phyloP scores from a whole-genome alignment of 2,329 filamentous ascomycete species.

The Pseudocercospora eumusae region DNA sequence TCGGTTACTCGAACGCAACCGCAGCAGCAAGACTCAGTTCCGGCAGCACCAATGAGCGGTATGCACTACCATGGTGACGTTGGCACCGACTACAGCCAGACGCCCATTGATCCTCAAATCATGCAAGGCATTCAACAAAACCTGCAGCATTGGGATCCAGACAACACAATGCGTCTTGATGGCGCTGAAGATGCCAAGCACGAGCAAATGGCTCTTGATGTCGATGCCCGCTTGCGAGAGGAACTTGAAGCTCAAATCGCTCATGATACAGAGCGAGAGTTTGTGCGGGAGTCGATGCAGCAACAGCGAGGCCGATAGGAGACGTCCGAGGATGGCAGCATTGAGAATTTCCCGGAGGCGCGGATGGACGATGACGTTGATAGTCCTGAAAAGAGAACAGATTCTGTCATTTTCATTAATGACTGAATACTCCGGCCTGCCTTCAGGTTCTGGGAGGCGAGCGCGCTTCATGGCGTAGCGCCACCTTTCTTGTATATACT shows the following conservation, averaged over 20 bases:
- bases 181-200: background rate
- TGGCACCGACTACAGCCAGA: conserved; percentile 48
- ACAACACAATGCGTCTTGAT: conserved; percentile 11
- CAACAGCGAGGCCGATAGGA: conserved; percentile 9
- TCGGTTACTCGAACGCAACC: background rate
- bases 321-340: conserved; percentile 4
- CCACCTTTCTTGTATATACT: background rate
- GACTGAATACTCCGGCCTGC: background rate
- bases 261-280: conserved; percentile 2
- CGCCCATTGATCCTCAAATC: conserved; percentile 64
- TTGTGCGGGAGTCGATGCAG: conserved; percentile 4
- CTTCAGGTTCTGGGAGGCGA: background rate
- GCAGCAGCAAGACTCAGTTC: conserved; percentile 4
- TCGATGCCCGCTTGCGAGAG: conserved; percentile 14
- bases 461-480: background rate
- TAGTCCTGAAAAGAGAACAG: background rate
- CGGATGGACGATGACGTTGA: background rate
- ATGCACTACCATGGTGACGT: conserved; percentile 36
- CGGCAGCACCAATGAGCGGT: conserved; percentile 38
- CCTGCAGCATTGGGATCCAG: background rate
- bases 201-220: conserved; percentile 8
- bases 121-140: conserved; percentile 43
- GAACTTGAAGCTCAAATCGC: conserved; percentile 17
- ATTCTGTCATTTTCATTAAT: background rate
- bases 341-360: background rate